Evolutionary conservation across 768 basidiomycete genomes (phyloP), one percentile per base, ranked within the genome.

Genomic region (Nevesoporus exiguus): DNA sequence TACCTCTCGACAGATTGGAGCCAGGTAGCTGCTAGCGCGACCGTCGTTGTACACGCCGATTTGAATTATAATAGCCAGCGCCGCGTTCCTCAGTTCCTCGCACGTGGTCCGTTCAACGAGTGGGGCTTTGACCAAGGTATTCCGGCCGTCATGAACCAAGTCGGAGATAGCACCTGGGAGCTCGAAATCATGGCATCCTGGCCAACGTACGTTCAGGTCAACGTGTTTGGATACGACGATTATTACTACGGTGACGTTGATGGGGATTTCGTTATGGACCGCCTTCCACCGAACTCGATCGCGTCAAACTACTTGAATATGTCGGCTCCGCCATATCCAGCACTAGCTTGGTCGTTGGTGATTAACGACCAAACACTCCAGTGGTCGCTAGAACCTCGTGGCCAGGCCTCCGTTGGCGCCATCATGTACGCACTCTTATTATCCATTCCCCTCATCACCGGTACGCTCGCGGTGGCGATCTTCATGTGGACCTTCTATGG

Each of bases 401-500:
- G 94, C 33, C 75, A 92, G 63, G 80, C 90, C 9, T 77, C 80
- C 17, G 81, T 96, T 22, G 92, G 88, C 27, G 90, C 87, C 30
- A 84, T 89, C 74, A 92, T 94, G 82, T 97, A 87, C 65, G 92
- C 84, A 1, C 81, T 96, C 37, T 78, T 96, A 42, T 76, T 88
- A 29, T 61, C 83, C 39, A 90, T 96, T 55, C 94, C 94, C 6
- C 73, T 93, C 58, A 80, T 96, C 70, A 94, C 93, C 19, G 94
- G 84, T 55, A 80, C 82, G 14, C 76, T 91, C 47, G 92, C 94
- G 15, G 91, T 92, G 44, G 65, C 85, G 48, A 67, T 93, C 71
- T 97, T 97, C 82, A 90, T 93, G 84, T 93, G 90, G 85, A 85
- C 88, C 7, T 97, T 97, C 81, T 97, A 97, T 65, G 92, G 93